Base-by-base conservation (phyloP, 768 basidiomycete genomes). In the Atractiella rhizophila region DNA sequence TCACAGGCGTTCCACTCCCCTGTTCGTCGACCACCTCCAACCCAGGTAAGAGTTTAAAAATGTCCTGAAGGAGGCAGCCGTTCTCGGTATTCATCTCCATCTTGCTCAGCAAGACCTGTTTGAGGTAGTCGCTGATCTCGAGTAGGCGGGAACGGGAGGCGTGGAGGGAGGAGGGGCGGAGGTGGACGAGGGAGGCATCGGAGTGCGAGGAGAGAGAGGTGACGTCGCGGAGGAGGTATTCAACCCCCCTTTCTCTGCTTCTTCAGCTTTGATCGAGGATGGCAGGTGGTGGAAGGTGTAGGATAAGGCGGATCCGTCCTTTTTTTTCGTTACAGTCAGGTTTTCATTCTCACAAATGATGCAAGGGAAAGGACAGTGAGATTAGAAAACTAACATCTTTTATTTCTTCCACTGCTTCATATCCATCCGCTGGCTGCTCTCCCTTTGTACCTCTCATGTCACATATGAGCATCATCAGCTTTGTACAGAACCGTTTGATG, bases 181-280 rank as follows among this genome's bases (percentile, higher is more conserved):
- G 76, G 46, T 71, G 69, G 45, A 96, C 85, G 37, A 85, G 80
- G 1, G n/a, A n/a, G n/a, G n/a, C n/a, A n/a, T n/a, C n/a, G 1
- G 86, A 88, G 42, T 59, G 59, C 29, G 57, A 56, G 3, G 56
- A 53, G 13, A 60, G 47, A n/a, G 78, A 78, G 60, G 85, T 83
- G 61, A 94, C 85, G 55, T 96, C 91, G 31, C 88, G 81, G 27
- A 96, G 65, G 29, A 98, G 68, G 60, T 96, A 91, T 61, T 98
- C 91, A 30, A 96, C 88, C 19, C 91, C 88, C 45, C 94, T 96
- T 96, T 88, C 56, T 98, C 82, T 2, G 82, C 76, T 61, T 86
- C 82, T 59, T 83, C 80, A 0, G 81, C 82, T 59, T 81, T 78
- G 53, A 98, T 96, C 15, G 74, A 70, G 2, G 86, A 88, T 0